Conservation (phyloP, 768 basidiomycete genomes). For the Thelephora aurantiotincta region DNA sequence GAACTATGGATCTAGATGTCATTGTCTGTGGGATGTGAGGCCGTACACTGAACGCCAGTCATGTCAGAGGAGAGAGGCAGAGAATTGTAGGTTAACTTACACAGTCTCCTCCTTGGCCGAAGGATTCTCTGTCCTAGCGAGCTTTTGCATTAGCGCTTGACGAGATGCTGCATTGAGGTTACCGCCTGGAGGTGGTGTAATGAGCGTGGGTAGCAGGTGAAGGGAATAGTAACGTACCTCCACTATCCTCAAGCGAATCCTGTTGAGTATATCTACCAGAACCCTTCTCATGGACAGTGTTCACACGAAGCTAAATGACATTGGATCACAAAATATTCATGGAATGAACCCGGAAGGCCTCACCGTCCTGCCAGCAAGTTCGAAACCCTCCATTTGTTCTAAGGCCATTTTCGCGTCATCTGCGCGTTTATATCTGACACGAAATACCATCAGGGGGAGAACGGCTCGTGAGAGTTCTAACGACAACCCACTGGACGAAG, state of each 20-base stretch:
- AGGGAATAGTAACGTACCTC: constrained; percentile 37
- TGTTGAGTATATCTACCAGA: constrained; percentile 59
- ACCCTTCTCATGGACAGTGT: constrained; percentile 88
- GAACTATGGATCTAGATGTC: constrained; percentile 78
- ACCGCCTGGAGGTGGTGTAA: constrained; percentile 46
- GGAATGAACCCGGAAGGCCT: constrained; percentile 14
- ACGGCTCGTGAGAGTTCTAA: not conserved
- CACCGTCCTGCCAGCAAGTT: constrained; percentile 89
- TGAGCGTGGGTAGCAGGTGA: constrained; percentile 3
- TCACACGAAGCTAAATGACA: constrained; percentile 56
- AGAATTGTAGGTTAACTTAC: constrained; percentile 26
- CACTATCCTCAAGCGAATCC: constrained; percentile 79
- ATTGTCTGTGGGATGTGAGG: constrained; percentile 74
- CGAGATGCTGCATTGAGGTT: constrained; percentile 96
- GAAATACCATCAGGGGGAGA: not conserved
- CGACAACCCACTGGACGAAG: constrained; percentile 73
- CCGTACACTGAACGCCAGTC: constrained; percentile 33
- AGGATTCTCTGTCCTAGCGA: constrained; percentile 82
- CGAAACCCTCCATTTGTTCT: constrained; percentile 98
- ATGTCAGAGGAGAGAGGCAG: constrained; percentile 2
- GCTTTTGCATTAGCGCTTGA: constrained; percentile 99
- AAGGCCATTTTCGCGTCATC: constrained; percentile 95
- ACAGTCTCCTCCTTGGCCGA: constrained; percentile 40
- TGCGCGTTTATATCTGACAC: constrained; percentile 67
- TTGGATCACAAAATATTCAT: constrained; percentile 4